phyloP scores from a whole-genome alignment of 495 filamentous ascomycete genomes.

The Talaromyces liani region DNA sequence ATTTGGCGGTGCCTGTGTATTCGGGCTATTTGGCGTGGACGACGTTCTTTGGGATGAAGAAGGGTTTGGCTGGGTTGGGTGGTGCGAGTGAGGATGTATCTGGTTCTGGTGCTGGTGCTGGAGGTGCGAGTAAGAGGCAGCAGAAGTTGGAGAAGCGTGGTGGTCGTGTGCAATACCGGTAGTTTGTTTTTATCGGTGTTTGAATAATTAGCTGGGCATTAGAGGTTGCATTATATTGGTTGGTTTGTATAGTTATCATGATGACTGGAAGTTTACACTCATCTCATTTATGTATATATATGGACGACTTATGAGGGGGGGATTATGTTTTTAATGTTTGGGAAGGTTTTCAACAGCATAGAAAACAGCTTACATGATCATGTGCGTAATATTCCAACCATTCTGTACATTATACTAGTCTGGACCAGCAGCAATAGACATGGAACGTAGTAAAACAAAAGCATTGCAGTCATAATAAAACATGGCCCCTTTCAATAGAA shows the following conservation, averaged over 20 bases:
- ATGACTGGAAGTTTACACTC: neutral
- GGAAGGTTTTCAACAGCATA: no score
- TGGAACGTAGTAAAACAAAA: neutral
- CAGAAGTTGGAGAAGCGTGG: slow-evolving; percentile 57
- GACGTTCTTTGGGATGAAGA: slow-evolving; percentile 56
- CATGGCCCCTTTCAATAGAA: neutral
- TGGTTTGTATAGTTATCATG: neutral
- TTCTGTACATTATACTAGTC: neutral
- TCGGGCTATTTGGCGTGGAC: slow-evolving; percentile 60
- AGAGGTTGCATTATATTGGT: neutral
- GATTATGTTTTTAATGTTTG: neutral
- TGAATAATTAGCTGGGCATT: neutral
- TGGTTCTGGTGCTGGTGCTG: slow-evolving; percentile 12
- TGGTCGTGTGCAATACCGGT: slow-evolving; percentile 39
- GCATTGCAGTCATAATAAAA: neutral
- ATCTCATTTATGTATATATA: neutral
- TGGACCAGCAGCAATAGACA: neutral
- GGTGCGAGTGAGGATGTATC: slow-evolving; percentile 17
- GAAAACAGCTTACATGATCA: neutral
- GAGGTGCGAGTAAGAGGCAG: slow-evolving; percentile 49
- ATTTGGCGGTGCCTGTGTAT: slow-evolving; percentile 61
- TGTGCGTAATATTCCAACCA: neutral
- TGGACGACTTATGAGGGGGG: no score
- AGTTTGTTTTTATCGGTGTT: slow-evolving; percentile 1
- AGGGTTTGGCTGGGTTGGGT: slow-evolving; percentile 54